These are phyloP conservation scores for Phanerochaete sordida DNA, from an alignment of 768 basidiomycete species.

Conservation along the genomic window DNA sequence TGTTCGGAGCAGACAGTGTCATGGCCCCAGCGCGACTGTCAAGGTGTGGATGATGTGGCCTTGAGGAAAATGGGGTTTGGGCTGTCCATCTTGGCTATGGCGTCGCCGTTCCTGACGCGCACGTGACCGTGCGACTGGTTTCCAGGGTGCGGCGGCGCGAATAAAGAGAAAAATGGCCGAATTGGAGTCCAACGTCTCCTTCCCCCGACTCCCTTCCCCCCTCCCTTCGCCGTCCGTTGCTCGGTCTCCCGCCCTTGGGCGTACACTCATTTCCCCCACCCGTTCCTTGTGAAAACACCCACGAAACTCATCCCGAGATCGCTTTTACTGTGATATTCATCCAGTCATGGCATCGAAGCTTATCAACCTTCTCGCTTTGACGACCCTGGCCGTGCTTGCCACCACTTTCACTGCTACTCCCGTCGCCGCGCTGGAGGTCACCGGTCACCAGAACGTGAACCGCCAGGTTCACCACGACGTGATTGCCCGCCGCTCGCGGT, in stretches of 20 bases:
- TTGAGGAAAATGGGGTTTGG: too few relatives aligned
- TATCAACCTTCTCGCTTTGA: slow-evolving; percentile 54
- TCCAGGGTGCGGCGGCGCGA: background rate
- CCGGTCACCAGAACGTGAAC: slow-evolving; percentile 27
- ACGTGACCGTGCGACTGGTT: slow-evolving; percentile 8
- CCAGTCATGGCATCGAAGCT: slow-evolving; percentile 35
- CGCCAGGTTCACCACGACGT: slow-evolving; percentile 45
- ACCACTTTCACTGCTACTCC: slow-evolving; percentile 43
- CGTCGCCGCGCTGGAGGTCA: slow-evolving; percentile 47
- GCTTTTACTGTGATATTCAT: background rate
- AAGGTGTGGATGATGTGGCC: background rate
- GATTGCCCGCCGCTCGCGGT: slow-evolving; percentile 7
- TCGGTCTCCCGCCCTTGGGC: slow-evolving; percentile 9
- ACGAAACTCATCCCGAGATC: background rate
- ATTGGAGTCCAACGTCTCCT: background rate
- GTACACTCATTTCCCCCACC: slow-evolving; percentile 14
- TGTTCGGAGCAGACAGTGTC: too few relatives aligned
- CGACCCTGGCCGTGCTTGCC: slow-evolving; percentile 53
- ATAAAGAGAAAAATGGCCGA: background rate
- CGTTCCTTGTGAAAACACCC: slow-evolving; percentile 30
- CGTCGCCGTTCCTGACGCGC: background rate
- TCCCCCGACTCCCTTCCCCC: background rate
- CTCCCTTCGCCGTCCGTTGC: background rate
- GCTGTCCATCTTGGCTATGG: too few relatives aligned
- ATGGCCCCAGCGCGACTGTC: too few relatives aligned